Evolutionary conservation across 495 filamentous ascomycete species (phyloP), one percentile per base, ranked within the genome.

Genomic region (Lophium mytilinum): DNA sequence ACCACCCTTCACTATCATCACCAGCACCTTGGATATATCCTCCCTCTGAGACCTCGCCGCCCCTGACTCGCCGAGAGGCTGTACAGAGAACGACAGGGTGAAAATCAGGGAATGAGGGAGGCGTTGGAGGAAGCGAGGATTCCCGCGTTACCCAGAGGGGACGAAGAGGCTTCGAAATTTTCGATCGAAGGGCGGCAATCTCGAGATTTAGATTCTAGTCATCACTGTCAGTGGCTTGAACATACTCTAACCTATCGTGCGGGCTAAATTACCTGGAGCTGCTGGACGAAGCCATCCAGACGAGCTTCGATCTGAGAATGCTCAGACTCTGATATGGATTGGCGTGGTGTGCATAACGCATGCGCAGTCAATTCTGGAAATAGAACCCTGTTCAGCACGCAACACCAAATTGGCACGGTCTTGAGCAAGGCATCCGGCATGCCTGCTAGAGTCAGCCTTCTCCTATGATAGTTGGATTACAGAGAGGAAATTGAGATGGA

Each of bases 381-480:
- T 17, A 96, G 70, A n/a, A 82, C 71, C 24, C 78, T 75, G 68
- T 97, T 97, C 56, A 96, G 64, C 11, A 95, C 87, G 41, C 81
- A 79, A 67, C 86, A 88, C 93, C 93, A 98, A 55, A 95, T 90
- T 0, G 93, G 93, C 6, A 98, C 72, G 0, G 93, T 98, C 72
- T 96, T 97, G 58, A 84, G 85, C 9, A 98, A 75, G 18, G 92
- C 89, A 73, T 98, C 93, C 4, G 93, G 90, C 81, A 95, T 93
- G 57, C 83, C 83, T 86, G 51, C 47, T 52, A 53, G 1, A 24
- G 24, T 30, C 24, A 30, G 6, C 2, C 6, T 3, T 30, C 6
- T 30, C 6, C 24, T 6, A 30, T 30, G 24, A 30, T 30, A 6
- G 6, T 30, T 30, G 24, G 6, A 6, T 30, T 2, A 30, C 24